Evolutionary conservation across 768 basidiomycete species (phyloP).

Genomic region (Pleurotus eryngii): DNA sequence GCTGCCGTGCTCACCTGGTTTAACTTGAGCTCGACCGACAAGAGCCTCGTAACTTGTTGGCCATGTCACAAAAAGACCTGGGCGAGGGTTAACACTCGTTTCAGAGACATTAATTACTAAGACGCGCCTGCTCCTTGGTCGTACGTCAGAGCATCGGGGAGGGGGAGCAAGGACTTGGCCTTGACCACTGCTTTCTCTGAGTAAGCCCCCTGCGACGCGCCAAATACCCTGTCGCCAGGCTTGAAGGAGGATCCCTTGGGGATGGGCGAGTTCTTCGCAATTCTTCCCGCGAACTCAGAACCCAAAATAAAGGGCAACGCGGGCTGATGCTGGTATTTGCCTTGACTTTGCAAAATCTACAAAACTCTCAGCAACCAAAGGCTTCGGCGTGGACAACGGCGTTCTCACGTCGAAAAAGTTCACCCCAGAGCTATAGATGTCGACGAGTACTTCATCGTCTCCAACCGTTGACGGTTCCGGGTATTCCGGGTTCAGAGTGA

Average conservation of each 20-base stretch:
- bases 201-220: constrained; percentile 73
- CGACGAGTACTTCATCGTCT: constrained; percentile 62
- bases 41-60: constrained; percentile 93
- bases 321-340: constrained; percentile 85
- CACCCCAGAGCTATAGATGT: constrained; percentile 70
- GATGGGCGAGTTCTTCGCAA: constrained; percentile 68
- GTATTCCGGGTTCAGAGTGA: constrained; percentile 47
- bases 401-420: constrained; percentile 71
- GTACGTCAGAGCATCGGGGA: constrained; percentile 75
- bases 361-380: no score
- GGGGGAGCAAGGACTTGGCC: constrained; percentile 48
- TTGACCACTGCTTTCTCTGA: constrained; percentile 70
- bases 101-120: background rate
- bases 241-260: constrained; percentile 76
- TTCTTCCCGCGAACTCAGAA: constrained; percentile 79
- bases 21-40: constrained; percentile 77
- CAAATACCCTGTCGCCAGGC: constrained; percentile 87
- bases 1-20: constrained; percentile 51
- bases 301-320: constrained; percentile 85
- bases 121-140: constrained; percentile 80
- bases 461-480: constrained; percentile 50
- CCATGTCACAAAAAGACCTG: constrained; percentile 84
- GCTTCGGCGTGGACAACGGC: background rate
- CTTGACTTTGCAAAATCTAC: constrained; percentile 82
- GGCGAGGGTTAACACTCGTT: background rate